Evolutionary conservation across 495 filamentous ascomycete genomes (phyloP), one percentile per base, ranked within the genome.

Genomic region (Aspergillus wentii): DNA sequence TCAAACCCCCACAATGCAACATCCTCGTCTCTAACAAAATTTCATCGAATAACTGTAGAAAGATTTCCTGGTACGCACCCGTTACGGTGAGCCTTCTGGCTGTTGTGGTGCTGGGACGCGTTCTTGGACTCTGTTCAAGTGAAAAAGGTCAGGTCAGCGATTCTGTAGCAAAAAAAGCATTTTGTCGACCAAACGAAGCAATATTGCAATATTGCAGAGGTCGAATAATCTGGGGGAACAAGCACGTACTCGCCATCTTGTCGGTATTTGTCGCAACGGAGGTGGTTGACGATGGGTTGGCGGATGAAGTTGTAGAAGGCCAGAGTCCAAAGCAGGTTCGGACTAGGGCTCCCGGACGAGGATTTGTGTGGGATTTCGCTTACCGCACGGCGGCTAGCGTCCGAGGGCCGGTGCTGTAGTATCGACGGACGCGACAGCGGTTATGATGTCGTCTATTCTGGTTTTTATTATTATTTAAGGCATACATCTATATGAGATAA

Each of bases 31-130:
- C 38, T 26, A 16, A 7, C 22, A 29, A 36, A 28, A 11, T 13
- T 20, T 31, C 8, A 22, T 11, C 6, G 19, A 33, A n/a, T n/a
- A 13, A 1, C 30, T 19, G 13, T 14, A 21, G n/a, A 27, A 34
- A 16, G 22, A 33, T 13, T 17, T 27, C 32, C 32, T 45, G 6
- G 44, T 58, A 67, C 80, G 58, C 83, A 97, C 92, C 89, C 92
- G 78, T 96, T 96, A 64, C 79, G 79, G 83, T 95, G 90, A 70
- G 85, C 86, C 83, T 98, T 98, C 76, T 86, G 85, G 64, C 74
- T 79, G 78, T 86, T 83, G 72, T 97, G 95, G 76, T 95, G 90
- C 80, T 96, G 90, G 50, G 90, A 95, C 69, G 88, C 90, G 80
- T 96, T 96, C 86, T 96, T 96, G 44, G 90, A 95, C 80, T 96